Evolutionary conservation across 1,284 basidiomycete species (phyloP), one percentile per base, ranked within the genome.

Genomic region (Megacollybia platyphylla): DNA sequence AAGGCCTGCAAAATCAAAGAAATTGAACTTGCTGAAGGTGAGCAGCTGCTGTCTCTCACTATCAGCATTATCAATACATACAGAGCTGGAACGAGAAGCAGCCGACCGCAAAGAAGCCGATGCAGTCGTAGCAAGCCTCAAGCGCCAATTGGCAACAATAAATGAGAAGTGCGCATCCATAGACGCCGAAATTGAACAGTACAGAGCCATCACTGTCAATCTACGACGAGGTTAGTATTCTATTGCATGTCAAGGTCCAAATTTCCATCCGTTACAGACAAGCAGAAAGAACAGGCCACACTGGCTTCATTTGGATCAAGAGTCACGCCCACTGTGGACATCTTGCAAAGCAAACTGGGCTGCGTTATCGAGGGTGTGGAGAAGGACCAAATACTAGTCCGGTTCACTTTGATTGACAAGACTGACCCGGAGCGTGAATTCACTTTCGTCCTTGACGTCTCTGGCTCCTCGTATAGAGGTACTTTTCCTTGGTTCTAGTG

Each of bases 291-390:
- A 52, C 68, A 69, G 2, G 60, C 65, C n/a, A 69, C 70, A 7
- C 65, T 92, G 8, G 64, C 65, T n/a, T 59, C 64, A 1, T 70
- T 81, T 53, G 75, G 77, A n/a, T 62, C 71, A 1, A 59, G 62
- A 26, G 62, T 77, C 9, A 59, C 65, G 0, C 70, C 73, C 0
- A 80, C 88, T 51, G 59, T 87, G 7, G 55, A 61, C 0, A 67
- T 63, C 4, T 71, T 77, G 48, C 76, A 89, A 62, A 62, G 66
- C 3, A 60, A 67, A 30, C 61, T 88, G 9, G 71, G 74, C 8
- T 84, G 78, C 56, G 61, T 67, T 11, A 70, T 92, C 10, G 82
- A 89, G 56, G 87, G 87, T 26, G 73, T 90, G 18, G 76, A 78
- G 49, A 66, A 65, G 36, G 79, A 87, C 54, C 73, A 76, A 40